Evolutionary conservation across 129 eudicot species (phyloP).

Genomic region (Arctium minus): DNA sequence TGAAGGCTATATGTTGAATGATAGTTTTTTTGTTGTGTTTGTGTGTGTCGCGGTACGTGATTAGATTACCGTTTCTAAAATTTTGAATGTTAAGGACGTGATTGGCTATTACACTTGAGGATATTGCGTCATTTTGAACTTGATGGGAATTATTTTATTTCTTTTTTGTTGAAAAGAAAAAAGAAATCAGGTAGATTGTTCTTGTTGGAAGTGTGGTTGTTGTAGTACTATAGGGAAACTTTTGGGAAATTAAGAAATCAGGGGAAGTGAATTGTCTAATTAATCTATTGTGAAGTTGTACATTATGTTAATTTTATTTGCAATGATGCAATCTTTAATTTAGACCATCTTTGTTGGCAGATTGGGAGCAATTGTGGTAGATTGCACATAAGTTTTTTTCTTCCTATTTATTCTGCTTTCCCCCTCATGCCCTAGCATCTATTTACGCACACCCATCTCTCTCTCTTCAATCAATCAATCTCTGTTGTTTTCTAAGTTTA

Average conservation of each 20-base stretch:
- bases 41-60: too few relatives aligned
- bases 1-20: too few relatives aligned
- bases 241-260: neutral
- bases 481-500: too few relatives aligned
- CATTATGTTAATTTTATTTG: neutral
- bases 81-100: constrained; percentile 4
- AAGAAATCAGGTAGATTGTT: neutral
- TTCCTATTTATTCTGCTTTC: too few relatives aligned
- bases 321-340: neutral
- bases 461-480: too few relatives aligned
- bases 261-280: constrained; percentile 6
- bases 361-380: constrained; percentile 7
- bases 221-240: neutral
- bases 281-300: constrained; percentile 5
- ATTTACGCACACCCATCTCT: too few relatives aligned
- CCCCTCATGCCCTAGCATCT: too few relatives aligned
- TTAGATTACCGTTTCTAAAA: too few relatives aligned
- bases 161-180: neutral
- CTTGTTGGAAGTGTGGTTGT: neutral
- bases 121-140: neutral
- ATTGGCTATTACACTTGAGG: neutral
- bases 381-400: neutral
- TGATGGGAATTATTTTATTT: neutral
- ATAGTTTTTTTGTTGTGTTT: too few relatives aligned
- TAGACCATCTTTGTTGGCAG: constrained; percentile 4